A percentile compares a stretch with the other conserved stretches of the same genome.
Conservation (phyloP, 768 basidiomycete genomes). For the Termitomyces eurrhizus region DNA sequence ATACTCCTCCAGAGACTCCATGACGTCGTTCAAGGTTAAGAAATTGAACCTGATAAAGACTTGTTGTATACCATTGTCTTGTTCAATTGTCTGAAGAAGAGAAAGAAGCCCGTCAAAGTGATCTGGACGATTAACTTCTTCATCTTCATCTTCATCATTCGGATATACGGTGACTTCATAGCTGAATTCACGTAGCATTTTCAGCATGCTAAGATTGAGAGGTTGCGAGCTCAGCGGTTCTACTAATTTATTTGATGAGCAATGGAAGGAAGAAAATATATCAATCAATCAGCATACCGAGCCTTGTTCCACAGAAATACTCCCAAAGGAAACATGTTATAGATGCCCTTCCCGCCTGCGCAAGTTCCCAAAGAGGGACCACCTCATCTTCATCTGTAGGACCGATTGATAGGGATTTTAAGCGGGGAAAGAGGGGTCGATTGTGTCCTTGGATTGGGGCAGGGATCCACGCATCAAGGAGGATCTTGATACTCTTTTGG, state of each 20-base stretch:
- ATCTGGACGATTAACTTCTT: background rate
- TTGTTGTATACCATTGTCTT: background rate
- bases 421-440: background rate
- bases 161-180: conserved; percentile 6
- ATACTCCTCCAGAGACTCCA: background rate
- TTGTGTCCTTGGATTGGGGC: background rate
- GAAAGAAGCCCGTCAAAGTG: conserved; percentile 6
- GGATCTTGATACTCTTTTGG: background rate
- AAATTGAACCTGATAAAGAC: conserved; percentile 2
- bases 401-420: conserved; percentile 2
- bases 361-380: background rate
- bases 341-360: background rate
- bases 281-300: background rate
- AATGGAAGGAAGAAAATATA: background rate
- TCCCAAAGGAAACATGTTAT: conserved; percentile 9
- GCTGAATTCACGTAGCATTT: conserved; percentile 1
- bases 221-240: conserved; percentile 2
- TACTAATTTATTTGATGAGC: background rate
- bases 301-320: background rate
- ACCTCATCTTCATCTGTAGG: background rate
- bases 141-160: background rate
- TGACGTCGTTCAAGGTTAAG: background rate
- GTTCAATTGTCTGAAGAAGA: conserved; percentile 4
- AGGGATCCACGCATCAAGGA: conserved; percentile 4
- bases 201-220: background rate